Percentiles rank a stretch among this genome's conserved stretches.
These are phyloP conservation scores for Terfezia boudieri DNA, from an alignment of 495 filamentous ascomycete genomes.

Conservation along the genomic window DNA sequence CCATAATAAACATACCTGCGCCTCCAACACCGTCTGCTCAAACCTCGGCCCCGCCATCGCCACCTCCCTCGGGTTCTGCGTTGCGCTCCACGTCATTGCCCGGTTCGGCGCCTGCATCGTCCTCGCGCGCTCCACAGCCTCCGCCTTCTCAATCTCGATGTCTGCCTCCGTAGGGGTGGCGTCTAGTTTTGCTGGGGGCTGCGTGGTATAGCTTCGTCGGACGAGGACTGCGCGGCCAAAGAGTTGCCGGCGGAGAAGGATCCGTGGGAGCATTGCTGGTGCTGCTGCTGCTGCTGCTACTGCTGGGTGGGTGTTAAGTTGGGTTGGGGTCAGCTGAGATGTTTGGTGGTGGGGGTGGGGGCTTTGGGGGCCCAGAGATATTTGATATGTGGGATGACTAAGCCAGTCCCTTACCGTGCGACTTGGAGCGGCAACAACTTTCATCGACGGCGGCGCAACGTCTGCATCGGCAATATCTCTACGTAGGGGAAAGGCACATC, in stretches of 20 bases:
- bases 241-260: neutral
- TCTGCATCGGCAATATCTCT: too few species aligned
- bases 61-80: slow-evolving; percentile 52
- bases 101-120: slow-evolving; percentile 74
- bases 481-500: too few species aligned
- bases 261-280: neutral
- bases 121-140: slow-evolving; percentile 36
- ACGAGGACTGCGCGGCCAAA: neutral
- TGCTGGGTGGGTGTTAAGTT: too few species aligned
- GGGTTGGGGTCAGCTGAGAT: too few species aligned
- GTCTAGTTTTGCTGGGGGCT: neutral
- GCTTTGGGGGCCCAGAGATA: too few species aligned
- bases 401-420: too few species aligned
- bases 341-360: too few species aligned
- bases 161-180: neutral
- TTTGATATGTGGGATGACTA: too few species aligned
- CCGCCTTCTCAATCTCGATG: slow-evolving; percentile 30
- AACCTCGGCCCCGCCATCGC: slow-evolving; percentile 90
- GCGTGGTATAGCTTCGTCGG: neutral
- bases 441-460: too few species aligned
- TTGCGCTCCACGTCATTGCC: slow-evolving; percentile 51
- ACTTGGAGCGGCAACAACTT: too few species aligned
- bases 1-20: too few species aligned
- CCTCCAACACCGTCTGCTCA: slow-evolving; percentile 67
- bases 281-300: neutral